phyloP scores from a whole-genome alignment of 2,329 filamentous ascomycete genomes.

The Phoma herbarum region DNA sequence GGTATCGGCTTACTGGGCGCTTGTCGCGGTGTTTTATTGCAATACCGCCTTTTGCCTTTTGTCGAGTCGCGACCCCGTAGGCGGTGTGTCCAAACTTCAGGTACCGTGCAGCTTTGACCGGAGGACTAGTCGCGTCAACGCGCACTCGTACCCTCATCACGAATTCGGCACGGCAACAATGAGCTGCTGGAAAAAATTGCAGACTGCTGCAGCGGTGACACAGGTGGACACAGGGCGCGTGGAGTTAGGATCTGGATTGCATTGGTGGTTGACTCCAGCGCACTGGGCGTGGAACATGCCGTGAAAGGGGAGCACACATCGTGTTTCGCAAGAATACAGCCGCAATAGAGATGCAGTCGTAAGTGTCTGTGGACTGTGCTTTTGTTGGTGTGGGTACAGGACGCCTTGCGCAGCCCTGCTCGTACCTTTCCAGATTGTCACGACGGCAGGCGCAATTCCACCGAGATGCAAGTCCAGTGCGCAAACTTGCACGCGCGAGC shows the following conservation, averaged over 20 bases:
- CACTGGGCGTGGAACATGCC: conserved; percentile 29
- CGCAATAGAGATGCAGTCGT: conserved; percentile 17
- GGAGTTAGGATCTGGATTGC: conserved; percentile 24
- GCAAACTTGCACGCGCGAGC: conserved; percentile 14
- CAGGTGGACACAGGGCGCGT: conserved; percentile 25
- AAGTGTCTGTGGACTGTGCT: conserved; percentile 14
- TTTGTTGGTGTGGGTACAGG: conserved; percentile 14
- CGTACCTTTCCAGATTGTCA: conserved; percentile 10
- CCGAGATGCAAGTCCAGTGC: conserved; percentile 11
- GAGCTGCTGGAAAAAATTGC: conserved; percentile 8
- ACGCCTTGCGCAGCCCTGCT: conserved; percentile 8
- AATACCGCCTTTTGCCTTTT: conserved; percentile 21
- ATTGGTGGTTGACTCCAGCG: conserved; percentile 26
- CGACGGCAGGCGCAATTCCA: conserved; percentile 14
- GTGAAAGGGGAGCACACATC: conserved; percentile 22
- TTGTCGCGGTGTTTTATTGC: conserved; percentile 19
- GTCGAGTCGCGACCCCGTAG: conserved; percentile 18
- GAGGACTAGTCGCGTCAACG: conserved; percentile 14
- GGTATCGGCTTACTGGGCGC: conserved; percentile 21
- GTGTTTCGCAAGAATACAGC: conserved; percentile 24
- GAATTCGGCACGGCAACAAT: conserved; percentile 1
- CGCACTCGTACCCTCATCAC: conserved; percentile 1
- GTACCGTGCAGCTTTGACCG: conserved; percentile 17
- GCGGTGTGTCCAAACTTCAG: conserved; percentile 14
- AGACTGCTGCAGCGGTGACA: conserved; percentile 11